A percentile compares a stretch with the other conserved stretches of the same genome.
Evolutionary conservation across 1,139 yeast species (phyloP).

Genomic region (Pichia sp.): DNA sequence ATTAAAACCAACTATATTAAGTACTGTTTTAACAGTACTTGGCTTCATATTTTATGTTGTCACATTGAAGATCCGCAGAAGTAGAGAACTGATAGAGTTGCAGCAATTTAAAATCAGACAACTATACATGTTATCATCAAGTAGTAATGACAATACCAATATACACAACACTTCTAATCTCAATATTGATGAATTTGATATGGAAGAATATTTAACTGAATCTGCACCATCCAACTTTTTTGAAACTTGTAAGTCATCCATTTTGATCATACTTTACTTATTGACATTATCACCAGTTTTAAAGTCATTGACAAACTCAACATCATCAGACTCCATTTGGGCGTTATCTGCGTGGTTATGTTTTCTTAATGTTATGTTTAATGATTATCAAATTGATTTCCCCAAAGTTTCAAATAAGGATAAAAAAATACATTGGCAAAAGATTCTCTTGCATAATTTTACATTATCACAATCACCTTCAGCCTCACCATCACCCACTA

Average conservation of each 20-base stretch:
- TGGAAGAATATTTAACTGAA: constrained; percentile 24
- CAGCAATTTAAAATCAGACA: constrained; percentile 25
- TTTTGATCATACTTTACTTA: constrained; percentile 61
- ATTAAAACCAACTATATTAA: constrained; percentile 31
- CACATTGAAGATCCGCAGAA: constrained; percentile 24
- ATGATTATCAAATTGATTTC: constrained; percentile 52
- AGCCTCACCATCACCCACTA: constrained; percentile 3
- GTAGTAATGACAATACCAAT: neutral
- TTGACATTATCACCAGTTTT: constrained; percentile 82
- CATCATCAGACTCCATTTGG: constrained; percentile 95
- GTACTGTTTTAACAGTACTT: constrained; percentile 27
- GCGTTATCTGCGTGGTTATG: constrained; percentile 77
- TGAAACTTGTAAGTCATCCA: constrained; percentile 50
- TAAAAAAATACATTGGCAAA: constrained; percentile 15
- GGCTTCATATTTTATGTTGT: constrained; percentile 30
- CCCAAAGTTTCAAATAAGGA: constrained; percentile 22
- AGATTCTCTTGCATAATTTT: constrained; percentile 15
- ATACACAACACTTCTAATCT: neutral
- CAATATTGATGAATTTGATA: constrained; percentile 5
- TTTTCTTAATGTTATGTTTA: constrained; percentile 56
- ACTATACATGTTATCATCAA: constrained; percentile 12
- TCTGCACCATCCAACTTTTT: constrained; percentile 28
- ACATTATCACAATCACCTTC: neutral
- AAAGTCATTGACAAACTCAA: constrained; percentile 79
- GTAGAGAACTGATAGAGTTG: constrained; percentile 25